A percentile compares a stretch with the other conserved stretches of the same genome.
phyloP scores from a whole-genome alignment of 1,284 basidiomycete genomes.

The Ceratobasidium sp. region DNA sequence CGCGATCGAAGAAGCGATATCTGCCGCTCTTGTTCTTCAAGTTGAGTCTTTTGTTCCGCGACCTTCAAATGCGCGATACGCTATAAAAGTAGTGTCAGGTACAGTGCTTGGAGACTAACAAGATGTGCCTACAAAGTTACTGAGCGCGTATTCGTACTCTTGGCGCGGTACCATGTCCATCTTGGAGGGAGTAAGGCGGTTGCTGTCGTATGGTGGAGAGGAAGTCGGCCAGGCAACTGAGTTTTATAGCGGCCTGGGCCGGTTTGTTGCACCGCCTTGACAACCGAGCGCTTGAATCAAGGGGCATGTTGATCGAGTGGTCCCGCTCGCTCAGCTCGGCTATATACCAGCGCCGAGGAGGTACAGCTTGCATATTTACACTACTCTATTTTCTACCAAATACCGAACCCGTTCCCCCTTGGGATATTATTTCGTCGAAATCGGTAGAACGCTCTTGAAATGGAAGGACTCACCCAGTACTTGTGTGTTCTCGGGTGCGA shows the following conservation, averaged over 20 bases:
- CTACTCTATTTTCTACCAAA: not conserved
- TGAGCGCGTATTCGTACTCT: slow-evolving; percentile 67
- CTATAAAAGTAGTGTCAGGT: slow-evolving; percentile 55
- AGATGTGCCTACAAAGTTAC: slow-evolving; percentile 71
- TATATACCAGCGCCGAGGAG: not conserved
- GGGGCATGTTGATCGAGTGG: not conserved
- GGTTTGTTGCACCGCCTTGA: slow-evolving; percentile 32
- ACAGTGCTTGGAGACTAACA: not conserved
- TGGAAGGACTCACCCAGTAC: slow-evolving; percentile 8
- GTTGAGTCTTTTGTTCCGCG: slow-evolving; percentile 77
- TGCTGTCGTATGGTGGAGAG: not conserved
- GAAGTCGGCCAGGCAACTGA: not conserved
- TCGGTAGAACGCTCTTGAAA: not conserved
- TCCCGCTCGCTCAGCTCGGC: not conserved
- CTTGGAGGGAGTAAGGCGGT: not conserved
- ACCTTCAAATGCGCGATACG: slow-evolving; percentile 87
- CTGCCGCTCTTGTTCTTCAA: slow-evolving; percentile 84
- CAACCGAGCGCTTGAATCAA: slow-evolving; percentile 26
- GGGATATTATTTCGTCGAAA: not conserved
- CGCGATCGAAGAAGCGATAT: slow-evolving; percentile 74
- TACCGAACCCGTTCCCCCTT: not conserved
- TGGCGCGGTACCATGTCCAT: slow-evolving; percentile 35
- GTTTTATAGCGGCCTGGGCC: not conserved
- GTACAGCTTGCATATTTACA: not conserved
- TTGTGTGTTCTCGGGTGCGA: slow-evolving; percentile 1